phyloP scores from a whole-genome alignment of 169 alveolate genomes.

The Eimeria acervulina region DNA sequence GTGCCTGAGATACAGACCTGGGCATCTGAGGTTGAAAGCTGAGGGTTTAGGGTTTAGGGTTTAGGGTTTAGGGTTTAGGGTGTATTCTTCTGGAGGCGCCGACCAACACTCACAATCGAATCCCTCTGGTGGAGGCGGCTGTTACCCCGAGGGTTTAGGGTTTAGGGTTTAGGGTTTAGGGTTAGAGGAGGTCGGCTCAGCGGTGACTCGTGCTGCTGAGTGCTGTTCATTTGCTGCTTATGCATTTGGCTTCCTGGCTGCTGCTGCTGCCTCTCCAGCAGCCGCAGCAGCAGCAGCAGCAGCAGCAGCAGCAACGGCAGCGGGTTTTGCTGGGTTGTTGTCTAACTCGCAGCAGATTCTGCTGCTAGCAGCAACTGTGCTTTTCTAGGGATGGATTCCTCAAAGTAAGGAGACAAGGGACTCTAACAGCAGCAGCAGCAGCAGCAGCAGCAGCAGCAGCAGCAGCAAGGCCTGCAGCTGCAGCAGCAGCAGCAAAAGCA shows the following conservation, averaged over 20 bases:
- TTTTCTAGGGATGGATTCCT: neutral
- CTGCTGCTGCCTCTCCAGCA: no score
- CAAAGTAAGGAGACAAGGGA: neutral
- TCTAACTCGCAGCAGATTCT: neutral
- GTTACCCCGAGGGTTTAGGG: neutral
- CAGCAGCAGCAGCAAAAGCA: no score
- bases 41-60: conserved; percentile 41
- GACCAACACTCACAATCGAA: no score
- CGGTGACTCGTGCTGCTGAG: no score
- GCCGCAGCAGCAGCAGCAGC: neutral
- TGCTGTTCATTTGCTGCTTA: no score
- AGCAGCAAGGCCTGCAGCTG: no score
- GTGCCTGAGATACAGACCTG: neutral
- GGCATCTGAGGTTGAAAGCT: neutral
- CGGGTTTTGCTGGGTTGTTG: neutral
- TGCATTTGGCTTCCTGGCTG: no score
- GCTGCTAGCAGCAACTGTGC: neutral
- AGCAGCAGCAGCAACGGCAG: conserved; percentile 32
- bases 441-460: no score
- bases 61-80: conserved; percentile 35
- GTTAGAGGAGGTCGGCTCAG: no score
- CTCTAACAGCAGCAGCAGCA: no score
- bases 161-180: neutral
- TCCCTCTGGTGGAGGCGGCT: no score
- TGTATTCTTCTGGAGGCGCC: no score